Conservation (phyloP, 208 protist species). For the Crithidia fasciculata region DNA sequence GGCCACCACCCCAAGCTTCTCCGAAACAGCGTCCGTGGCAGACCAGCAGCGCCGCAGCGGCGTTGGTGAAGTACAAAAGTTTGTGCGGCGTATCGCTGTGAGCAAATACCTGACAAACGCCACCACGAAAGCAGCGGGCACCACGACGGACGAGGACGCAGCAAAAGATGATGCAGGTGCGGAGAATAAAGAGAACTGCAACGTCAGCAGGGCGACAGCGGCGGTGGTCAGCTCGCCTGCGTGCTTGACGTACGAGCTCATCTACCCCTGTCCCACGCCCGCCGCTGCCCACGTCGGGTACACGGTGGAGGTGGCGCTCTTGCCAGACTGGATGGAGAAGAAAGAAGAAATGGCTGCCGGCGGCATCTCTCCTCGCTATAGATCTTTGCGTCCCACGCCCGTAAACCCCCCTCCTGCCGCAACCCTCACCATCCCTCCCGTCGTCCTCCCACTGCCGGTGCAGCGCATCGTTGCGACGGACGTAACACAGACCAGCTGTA, state of each 20-base stretch:
- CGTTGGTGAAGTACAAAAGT: no score
- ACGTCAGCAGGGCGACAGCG: not conserved
- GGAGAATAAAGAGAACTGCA: not conserved
- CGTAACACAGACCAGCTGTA: not conserved
- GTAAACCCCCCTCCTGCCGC: no score
- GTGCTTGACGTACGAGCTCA: conserved; percentile 21
- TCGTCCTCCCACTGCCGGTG: conserved; percentile 3
- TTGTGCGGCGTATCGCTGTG: not conserved
- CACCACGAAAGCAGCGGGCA: no score
- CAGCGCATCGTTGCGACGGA: conserved; percentile 4
- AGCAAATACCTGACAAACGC: not conserved
- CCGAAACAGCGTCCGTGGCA: no score
- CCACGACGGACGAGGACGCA: no score
- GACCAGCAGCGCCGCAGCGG: no score
- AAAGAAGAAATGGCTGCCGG: no score
- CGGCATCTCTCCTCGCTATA: not conserved
- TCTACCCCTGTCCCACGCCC: not conserved
- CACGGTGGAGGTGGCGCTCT: conserved; percentile 8
- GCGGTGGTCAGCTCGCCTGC: not conserved
- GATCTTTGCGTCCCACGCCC: no score
- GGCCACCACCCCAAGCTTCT: not conserved
- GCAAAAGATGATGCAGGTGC: not conserved
- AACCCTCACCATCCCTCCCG: conserved; percentile 4
- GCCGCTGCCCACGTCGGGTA: conserved; percentile 15
- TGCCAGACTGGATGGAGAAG: not conserved